Base-by-base conservation (phyloP, 1,284 basidiomycete genomes). In the Sporisorium graminicola region DNA sequence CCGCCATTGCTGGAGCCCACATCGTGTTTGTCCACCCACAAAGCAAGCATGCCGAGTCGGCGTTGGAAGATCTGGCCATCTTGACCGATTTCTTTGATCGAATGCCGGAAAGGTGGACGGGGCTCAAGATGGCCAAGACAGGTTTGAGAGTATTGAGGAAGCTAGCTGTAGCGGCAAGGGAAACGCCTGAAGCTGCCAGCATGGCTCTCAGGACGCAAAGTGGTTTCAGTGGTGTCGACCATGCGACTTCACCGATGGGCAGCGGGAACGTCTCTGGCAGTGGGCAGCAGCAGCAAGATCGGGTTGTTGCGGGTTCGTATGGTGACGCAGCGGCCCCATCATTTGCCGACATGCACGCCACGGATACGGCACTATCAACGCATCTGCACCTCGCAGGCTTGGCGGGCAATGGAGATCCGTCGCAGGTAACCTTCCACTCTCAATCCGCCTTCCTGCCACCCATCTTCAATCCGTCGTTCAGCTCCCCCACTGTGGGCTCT, bases 81-180 rank as follows among this genome's bases (percentile, higher is more conserved):
- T 29, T 74, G 55, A 57, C 54, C 43, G 67, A 74, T 35, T 74
- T 62, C n/a, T 74, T 74, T 27, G 72, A 74, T 24, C 47, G 67
- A 8, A 66, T 70, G 66, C 72, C 72, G 5, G 66, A 74, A 31
- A 57, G 56, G 14, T 74, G 72, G 72, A 65, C 58, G 12, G 72
- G 72, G 2, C 67, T 74, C 51, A 70, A 62, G 58, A 70, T 67
- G 55, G 72, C 72, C 3, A 69, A 66, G n/a, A 59, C 65, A 16
- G 72, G 72, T 6, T 54, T 74, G 62, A 55, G 72, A 33, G 72
- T 74, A 20, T 33, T 74, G 56, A 43, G 72, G n/a, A 74, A 74
- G 55, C 42, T 74, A 24, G 72, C 72, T 3, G 57, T 70, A 7
- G 72, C 67, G 10, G 72, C 72, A 40, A 52, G 63, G 37, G 67